Evolutionary conservation across 768 basidiomycete genomes (phyloP), one percentile per base, ranked within the genome.

Genomic region (Hericium erinaceus): DNA sequence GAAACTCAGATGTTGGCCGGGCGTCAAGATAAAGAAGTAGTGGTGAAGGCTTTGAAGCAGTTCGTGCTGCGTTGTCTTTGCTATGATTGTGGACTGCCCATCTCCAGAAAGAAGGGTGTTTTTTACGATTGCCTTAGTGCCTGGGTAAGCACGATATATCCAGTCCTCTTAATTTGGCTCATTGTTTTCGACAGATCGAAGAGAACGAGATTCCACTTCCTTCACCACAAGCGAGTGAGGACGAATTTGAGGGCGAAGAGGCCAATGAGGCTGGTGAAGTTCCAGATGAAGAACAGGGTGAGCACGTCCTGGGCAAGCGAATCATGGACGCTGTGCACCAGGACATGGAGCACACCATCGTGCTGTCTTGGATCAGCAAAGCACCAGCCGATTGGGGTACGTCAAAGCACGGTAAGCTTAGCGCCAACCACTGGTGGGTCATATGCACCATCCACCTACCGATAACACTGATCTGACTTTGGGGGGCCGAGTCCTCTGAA

Each of bases 381-480:
- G 69, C 67, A 1, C 73, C 74, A 1, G 51, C 18, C 1, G 64
- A 70, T 40, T 70, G 71, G 67, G 72, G 72, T 0, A 70, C 68
- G 2, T 44, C 66, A 0, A 37, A 60, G 1, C 63, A 64, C 8
- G 72, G 73, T 0, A 72, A 72, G 52, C 65, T 75, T 4, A 72
- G 63, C 46, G 73, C 73, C 0, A 68, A 74, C 46, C 68, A 76
- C 33, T 75, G 71, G 69, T 52, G 70, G 3, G 65, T 65, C 1
- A 58, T 68, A 3, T 69, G 69, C 56, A 65, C 66, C 0, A 64
- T 76, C n/a, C 67, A 73, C 54, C 56, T 75, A 0, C 62, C 66
- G 0, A 65, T 75, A 38, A 73, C 72, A 1, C 61, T 76, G 3
- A 67, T 72, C 15, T 64, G 71, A 9, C 60, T 73, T 0, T 77